These are phyloP conservation scores for Mycena galopus DNA, from an alignment of 768 basidiomycete genomes.

Conservation along the genomic window DNA sequence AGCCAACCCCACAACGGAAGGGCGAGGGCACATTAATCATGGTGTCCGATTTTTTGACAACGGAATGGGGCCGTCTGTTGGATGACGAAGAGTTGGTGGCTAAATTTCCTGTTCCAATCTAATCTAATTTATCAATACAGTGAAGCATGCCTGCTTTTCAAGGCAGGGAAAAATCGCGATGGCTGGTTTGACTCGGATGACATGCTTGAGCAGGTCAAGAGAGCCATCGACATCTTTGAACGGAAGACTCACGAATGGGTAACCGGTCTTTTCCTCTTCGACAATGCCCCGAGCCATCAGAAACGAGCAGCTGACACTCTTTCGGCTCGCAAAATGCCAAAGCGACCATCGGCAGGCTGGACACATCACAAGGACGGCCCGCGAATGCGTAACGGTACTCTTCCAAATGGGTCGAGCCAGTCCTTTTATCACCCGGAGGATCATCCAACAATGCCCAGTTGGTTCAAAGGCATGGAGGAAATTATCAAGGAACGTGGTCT, in stretches of 20 bases:
- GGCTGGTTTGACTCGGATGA: background rate
- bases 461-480: conserved; percentile 33
- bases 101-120: conserved; percentile 19
- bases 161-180: background rate
- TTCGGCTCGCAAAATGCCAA: conserved; percentile 42
- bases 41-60: conserved; percentile 50
- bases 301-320: conserved; percentile 42
- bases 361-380: background rate
- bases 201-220: conserved; percentile 31
- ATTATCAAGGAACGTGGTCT: background rate
- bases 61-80: conserved; percentile 46
- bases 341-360: conserved; percentile 6
- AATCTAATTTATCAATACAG: background rate
- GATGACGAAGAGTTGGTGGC: conserved; percentile 37
- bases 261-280: conserved; percentile 31
- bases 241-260: conserved; percentile 39
- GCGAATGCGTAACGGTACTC: conserved; percentile 7
- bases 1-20: conserved; percentile 45
- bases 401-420: background rate
- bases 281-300: conserved; percentile 35
- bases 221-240: conserved; percentile 50
- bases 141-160: background rate
- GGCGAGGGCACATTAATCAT: conserved; percentile 54
- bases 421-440: conserved; percentile 32
- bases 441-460: conserved; percentile 34